Evolutionary conservation across 208 protist genomes (phyloP).

Genomic region (Leptomonas pyrrhocoris): DNA sequence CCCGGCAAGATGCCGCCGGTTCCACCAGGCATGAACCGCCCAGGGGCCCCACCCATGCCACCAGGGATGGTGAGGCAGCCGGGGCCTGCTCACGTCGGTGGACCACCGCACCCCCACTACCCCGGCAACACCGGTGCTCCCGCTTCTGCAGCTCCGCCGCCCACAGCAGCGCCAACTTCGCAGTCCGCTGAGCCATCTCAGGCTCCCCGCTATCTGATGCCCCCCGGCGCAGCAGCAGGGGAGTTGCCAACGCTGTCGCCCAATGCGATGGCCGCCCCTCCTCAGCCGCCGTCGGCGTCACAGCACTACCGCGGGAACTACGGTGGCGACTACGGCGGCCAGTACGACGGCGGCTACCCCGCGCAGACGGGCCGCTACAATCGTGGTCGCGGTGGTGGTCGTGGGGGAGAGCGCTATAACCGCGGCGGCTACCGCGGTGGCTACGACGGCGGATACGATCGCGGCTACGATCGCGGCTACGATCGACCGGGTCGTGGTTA

Average conservation of each 20-base stretch:
- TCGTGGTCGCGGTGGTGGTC: constrained; percentile 18
- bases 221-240: constrained; percentile 13
- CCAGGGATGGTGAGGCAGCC: constrained; percentile 23
- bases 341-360: constrained; percentile 6
- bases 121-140: constrained; percentile 1
- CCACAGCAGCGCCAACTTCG: neutral
- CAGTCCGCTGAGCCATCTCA: neutral
- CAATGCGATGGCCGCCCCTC: constrained; percentile 7
- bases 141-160: neutral
- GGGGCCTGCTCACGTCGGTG: neutral
- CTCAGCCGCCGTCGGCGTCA: neutral
- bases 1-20: constrained; percentile 14
- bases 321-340: constrained; percentile 12
- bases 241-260: constrained; percentile 27
- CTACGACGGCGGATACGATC: constrained; percentile 16
- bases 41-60: constrained; percentile 38
- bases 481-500: constrained; percentile 5
- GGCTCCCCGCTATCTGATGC: constrained; percentile 30
- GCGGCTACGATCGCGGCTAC: constrained; percentile 6
- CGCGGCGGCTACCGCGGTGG: constrained; percentile 12
- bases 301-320: constrained; percentile 16
- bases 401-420: constrained; percentile 15
- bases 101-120: constrained; percentile 2
- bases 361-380: constrained; percentile 16
- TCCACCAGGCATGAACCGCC: constrained; percentile 34